Conservation (phyloP, 805 yeast species). For the Candida dendrica region DNA sequence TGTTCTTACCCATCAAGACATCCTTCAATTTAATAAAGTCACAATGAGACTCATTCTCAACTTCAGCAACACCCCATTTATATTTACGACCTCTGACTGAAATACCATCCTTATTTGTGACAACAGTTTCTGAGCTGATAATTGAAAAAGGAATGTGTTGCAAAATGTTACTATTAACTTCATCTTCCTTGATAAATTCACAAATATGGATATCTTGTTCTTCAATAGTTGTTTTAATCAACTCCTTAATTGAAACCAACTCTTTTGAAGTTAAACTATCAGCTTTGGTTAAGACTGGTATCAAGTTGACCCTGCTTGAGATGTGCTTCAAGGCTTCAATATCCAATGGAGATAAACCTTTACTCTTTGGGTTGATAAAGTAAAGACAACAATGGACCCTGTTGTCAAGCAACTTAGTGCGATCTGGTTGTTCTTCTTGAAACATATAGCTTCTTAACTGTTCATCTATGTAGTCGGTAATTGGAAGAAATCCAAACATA, state of each 20-base stretch:
- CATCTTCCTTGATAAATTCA: slow-evolving; percentile 37
- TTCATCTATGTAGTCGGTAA: slow-evolving; percentile 70
- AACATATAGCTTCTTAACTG: slow-evolving; percentile 62
- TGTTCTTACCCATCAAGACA: slow-evolving; percentile 57
- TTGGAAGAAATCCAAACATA: slow-evolving; percentile 57
- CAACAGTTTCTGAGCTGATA: slow-evolving; percentile 55
- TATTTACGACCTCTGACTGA: slow-evolving; percentile 69
- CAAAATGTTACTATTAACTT: slow-evolving; percentile 24
- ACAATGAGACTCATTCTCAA: slow-evolving; percentile 70
- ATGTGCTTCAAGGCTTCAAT: slow-evolving; percentile 66
- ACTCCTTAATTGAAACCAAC: slow-evolving; percentile 42
- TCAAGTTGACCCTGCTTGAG: slow-evolving; percentile 64
- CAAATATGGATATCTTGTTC: slow-evolving; percentile 54
- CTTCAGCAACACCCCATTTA: slow-evolving; percentile 82
- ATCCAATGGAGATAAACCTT: slow-evolving; percentile 58
- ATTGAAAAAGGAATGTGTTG: slow-evolving; percentile 61
- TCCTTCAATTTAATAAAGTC: slow-evolving; percentile 64
- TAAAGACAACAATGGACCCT: slow-evolving; percentile 84
- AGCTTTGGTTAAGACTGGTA: slow-evolving; percentile 78
- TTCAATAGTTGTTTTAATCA: slow-evolving; percentile 42
- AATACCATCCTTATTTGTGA: slow-evolving; percentile 35
- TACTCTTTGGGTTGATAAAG: slow-evolving; percentile 66
- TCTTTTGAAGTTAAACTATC: slow-evolving; percentile 64
- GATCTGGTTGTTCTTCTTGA: slow-evolving; percentile 72
- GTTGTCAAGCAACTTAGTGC: slow-evolving; percentile 45